Evolutionary conservation across 148 eudicot genomes (phyloP).

Genomic region (Arctostaphylos glauca): DNA sequence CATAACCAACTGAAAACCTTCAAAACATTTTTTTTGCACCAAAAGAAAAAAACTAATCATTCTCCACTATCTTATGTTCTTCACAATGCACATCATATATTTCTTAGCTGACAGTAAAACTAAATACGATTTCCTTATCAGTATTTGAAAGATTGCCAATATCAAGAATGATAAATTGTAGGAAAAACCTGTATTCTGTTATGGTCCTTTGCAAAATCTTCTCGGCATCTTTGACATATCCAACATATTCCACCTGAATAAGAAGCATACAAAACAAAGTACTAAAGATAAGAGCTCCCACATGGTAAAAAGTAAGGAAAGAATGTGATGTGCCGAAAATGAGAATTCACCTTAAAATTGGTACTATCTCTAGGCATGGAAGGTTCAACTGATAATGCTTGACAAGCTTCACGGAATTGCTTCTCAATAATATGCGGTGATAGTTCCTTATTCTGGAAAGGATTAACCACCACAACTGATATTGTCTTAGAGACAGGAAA

Average conservation of each 20-base stretch:
- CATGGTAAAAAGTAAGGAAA: background rate
- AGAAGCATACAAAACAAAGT: conserved; percentile 14
- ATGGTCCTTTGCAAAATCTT: conserved; percentile 62
- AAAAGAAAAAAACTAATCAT: background rate
- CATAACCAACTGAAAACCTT: background rate
- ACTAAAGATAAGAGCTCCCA: conserved; percentile 19
- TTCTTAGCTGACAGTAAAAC: background rate
- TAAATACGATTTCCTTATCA: background rate
- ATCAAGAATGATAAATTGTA: conserved; percentile 1
- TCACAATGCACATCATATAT: background rate
- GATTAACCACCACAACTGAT: conserved; percentile 77
- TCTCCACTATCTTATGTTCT: background rate
- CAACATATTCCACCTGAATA: conserved; percentile 83
- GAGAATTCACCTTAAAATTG: conserved; percentile 60
- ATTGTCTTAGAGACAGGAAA: conserved; percentile 74
- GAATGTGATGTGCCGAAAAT: background rate
- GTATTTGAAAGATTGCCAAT: background rate
- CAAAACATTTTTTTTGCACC: background rate
- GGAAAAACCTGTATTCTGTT: conserved; percentile 61
- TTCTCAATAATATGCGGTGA: conserved; percentile 67
- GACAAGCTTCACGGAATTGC: conserved; percentile 82
- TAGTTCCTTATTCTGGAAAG: conserved; percentile 75
- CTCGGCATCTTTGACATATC: conserved; percentile 70
- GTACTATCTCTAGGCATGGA: conserved; percentile 46
- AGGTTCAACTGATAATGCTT: conserved; percentile 60